phyloP scores from a whole-genome alignment of 2,329 filamentous ascomycete species.

The Ophiostoma perfectum region DNA sequence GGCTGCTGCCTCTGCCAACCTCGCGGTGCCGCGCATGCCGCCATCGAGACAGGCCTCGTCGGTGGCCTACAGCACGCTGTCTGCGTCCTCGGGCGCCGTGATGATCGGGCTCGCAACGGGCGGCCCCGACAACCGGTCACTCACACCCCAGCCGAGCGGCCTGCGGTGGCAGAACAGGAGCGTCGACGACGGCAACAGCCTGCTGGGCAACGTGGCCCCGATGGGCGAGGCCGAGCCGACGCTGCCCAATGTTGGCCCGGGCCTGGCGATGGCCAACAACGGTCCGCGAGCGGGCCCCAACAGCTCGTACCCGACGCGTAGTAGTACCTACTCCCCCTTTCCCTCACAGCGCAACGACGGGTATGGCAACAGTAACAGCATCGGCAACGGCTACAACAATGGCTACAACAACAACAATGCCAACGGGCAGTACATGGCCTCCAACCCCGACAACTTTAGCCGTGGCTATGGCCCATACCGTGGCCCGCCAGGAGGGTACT shows the following conservation, averaged over 20 bases:
- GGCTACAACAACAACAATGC: background rate
- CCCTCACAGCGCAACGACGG: background rate
- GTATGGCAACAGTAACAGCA: background rate
- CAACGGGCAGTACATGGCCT: background rate
- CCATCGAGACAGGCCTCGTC: constrained; percentile 5
- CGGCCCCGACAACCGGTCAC: background rate
- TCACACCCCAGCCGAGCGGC: background rate
- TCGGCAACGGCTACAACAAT: background rate
- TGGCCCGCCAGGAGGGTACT: background rate
- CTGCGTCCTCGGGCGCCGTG: constrained; percentile 1
- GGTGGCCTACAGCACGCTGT: constrained; percentile 2
- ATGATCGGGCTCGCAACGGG: constrained; percentile 4
- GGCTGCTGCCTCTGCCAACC: background rate
- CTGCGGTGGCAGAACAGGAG: background rate
- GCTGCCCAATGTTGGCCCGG: background rate
- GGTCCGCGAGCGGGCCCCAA: background rate
- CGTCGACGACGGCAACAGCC: background rate
- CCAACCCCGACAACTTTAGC: background rate
- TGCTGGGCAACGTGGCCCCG: background rate
- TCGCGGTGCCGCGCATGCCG: constrained; percentile 1
- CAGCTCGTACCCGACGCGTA: background rate
- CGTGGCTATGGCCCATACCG: constrained; percentile 6
- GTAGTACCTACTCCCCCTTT: background rate
- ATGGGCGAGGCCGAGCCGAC: background rate
- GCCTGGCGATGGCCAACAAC: background rate